Evolutionary conservation across 2,329 filamentous ascomycete genomes (phyloP), one percentile per base, ranked within the genome.

Genomic region (Aspergillus candidus): DNA sequence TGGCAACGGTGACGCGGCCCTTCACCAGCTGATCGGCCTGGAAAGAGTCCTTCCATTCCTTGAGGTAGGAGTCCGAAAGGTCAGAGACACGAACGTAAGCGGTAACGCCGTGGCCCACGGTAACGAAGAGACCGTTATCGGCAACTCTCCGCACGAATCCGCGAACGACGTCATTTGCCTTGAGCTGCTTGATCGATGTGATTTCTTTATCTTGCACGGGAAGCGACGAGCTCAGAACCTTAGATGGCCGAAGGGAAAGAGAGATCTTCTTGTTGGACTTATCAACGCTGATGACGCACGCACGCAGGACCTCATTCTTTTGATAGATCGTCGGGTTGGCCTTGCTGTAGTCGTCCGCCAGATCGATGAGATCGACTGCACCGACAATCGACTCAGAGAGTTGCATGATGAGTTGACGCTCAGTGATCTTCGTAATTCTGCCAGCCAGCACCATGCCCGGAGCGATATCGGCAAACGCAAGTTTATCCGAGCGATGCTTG

Each of bases 11-110:
- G 47, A 98, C 76, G 52, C 91, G 88, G 40, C 89, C 93, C 66
- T 85, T 88, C 42, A 98, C 88, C 5, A 98, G 76, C 67, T 97
- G 89, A 58, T 94, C 88, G 38, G 91, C 72, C 57, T 93, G 83
- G 69, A 91, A 96, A 35, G 83, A 75, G 31, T 86, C 80, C 70
- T 95, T 94, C 93, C 93, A 98, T 49, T 97, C 88, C 67, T 97
- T 97, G 57, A 98, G 71, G 64, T 83, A 98, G 6, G 80, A 78
- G 63, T 98, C 93, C 0, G 90, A 95, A 11, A 98, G 76, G 63
- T 97, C 90, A 8, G 85, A 80, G 41, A 97, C 84, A 54, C 87
- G 84, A 38, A 95, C 86, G 58, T 90, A 84, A 1, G 83, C 90
- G 39, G 86, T 86, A 13, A 95, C 76, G 50, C 84, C 81, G 13